Evolutionary conservation across 805 yeast species (phyloP).

Genomic region (Danielia reshetovae): DNA sequence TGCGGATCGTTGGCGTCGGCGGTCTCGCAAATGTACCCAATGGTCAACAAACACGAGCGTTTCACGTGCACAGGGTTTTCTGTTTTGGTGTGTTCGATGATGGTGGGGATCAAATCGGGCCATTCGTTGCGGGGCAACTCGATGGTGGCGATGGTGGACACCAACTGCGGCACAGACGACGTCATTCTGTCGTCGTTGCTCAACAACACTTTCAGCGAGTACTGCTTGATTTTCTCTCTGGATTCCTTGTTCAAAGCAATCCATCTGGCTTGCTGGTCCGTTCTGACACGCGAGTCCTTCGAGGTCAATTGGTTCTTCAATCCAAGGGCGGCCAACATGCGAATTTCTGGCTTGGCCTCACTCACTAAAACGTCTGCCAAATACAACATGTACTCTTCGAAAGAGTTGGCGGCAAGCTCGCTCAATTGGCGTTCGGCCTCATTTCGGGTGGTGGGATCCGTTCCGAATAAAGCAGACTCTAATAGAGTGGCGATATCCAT

Average conservation of each 20-base stretch:
- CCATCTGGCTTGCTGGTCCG: conserved; percentile 73
- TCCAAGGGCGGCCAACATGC: conserved; percentile 87
- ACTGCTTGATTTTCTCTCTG: conserved; percentile 62
- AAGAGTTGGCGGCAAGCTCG: conserved; percentile 68
- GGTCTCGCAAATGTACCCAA: conserved; percentile 94
- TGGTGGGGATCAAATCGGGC: conserved; percentile 78
- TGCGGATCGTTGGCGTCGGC: conserved; percentile 81
- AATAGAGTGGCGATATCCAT: conserved; percentile 64
- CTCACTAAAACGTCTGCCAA: conserved; percentile 71
- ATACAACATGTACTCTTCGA: conserved; percentile 66
- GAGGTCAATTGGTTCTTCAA: conserved; percentile 85
- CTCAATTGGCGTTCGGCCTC: conserved; percentile 76
- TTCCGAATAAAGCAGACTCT: conserved; percentile 73
- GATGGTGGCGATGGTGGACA: conserved; percentile 95
- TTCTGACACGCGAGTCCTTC: conserved; percentile 61
- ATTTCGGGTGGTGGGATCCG: conserved; percentile 62
- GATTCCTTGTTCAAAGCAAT: conserved; percentile 49
- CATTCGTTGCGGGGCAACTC: conserved; percentile 87
- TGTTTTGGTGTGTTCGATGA: conserved; percentile 81
- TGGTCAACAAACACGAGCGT: conserved; percentile 80
- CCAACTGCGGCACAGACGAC: conserved; percentile 84
- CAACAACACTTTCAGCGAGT: conserved; percentile 54
- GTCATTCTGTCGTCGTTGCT: conserved; percentile 76
- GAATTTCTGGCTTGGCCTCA: conserved; percentile 69
- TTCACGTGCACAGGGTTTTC: conserved; percentile 77